Evolutionary conservation across 257 asterid species (phyloP), one percentile per base, ranked within the genome.

Genomic region (Verbena officinalis): DNA sequence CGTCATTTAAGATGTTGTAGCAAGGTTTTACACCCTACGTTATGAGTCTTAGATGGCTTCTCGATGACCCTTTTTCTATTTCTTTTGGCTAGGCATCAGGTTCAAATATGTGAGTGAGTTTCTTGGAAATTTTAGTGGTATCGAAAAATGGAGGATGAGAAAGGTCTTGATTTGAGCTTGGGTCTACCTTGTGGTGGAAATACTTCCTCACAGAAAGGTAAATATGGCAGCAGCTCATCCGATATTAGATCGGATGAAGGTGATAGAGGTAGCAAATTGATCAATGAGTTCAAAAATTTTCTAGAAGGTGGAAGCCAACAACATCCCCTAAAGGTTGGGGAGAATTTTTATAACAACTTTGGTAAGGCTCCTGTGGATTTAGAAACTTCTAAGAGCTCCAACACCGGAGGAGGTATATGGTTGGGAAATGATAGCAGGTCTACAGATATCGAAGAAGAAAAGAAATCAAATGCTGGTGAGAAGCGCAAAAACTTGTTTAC

Each of bases 241-340:
- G 96, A 88, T 33, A 30, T 67, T 59, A 83, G 76, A 75, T 59
- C 82, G 15, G 87, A 82, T 64, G 87, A 85, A 63, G 89, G 69
- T 63, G 97, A 94, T 59, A 77, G 99, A 68, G 97, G 82, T 72
- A 82, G 82, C 60, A 94, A 84, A 68, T 67, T 88, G 81, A 94
- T 88, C 75, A 86, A 80, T 24, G 96, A 90, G 82, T 88, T 94
- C 83, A 94, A 94, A 69, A 90, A 79, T 72, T 94, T 90, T 74
- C 85, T 94, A 51, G 96, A 94, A 78, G 96, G 97, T 36, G 90
- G 96, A 52, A 84, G 72, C 75, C 85, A 75, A 65, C 87, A 80
- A 43, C 86, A 82, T 65, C 73, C 84, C 1, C 43, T 66, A 13
- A 88, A 79, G 65, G 65, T 79, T n/a, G 91, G 75, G 44, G 89